Base-by-base conservation (phyloP, 345 rosid genomes). In the Syzygium aromaticum region DNA sequence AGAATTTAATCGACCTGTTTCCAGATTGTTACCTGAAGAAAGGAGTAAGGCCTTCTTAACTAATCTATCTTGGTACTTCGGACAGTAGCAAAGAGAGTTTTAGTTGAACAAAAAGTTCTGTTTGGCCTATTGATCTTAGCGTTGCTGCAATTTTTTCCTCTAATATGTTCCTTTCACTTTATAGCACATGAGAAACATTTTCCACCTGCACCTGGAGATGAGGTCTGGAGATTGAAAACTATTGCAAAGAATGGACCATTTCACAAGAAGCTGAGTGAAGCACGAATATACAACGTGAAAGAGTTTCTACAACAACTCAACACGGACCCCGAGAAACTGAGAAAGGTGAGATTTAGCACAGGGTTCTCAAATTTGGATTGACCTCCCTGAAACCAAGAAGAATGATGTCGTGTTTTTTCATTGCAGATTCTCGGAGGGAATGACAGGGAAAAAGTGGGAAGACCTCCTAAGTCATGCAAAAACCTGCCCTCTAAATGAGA, bases 171-270 rank as follows among this genome's bases (percentile, higher is more conserved):
- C 30, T 38, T 28, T 85, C 1, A 16, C 7, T 86, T 38, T 57
- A 30, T 90, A 97, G 99, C 92, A 85, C 92, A 97, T 89, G 91
- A 94, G 92, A 97, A 97, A 90, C 98, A 95, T 85, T 92, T 93
- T 85, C 98, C 98, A 15, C 98, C 98, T 83, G 93, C 94, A 49
- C 57, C 92, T 82, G 88, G 89, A 85, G 98, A 97, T 92, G 96
- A 95, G 46, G 95, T 97, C 10, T 97, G 99, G 98, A 93, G 98
- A 91, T 89, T 97, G 93, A 94, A 94, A 90, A 94, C 93, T 88
- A 96, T 95, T 84, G 98, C 95, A 27, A 97, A 93, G 87, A 97
- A 95, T 83, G 99, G 99, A 15, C 90, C 94, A 21, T 93, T 93
- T 84, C 94, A 92, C 90, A 96, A 91, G 93, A 94, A 94, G 87